phyloP scores from a whole-genome alignment of 2,329 filamentous ascomycete species.

The Cyclaneusma minus region DNA sequence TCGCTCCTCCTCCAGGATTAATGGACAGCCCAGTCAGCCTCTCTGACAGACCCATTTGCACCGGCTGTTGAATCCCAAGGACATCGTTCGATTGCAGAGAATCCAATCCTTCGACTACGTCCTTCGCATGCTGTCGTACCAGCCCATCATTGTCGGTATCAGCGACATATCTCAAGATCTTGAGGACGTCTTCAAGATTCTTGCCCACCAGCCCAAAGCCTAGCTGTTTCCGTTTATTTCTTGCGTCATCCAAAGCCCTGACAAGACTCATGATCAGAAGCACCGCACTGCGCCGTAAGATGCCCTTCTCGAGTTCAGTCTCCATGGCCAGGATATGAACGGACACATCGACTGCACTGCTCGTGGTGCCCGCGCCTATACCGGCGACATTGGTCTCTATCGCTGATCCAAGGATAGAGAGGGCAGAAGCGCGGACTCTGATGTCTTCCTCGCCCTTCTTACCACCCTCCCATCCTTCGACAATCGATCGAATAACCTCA shows the following conservation, averaged over 20 bases:
- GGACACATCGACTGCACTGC: constrained; percentile 44
- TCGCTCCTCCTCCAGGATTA: constrained; percentile 13
- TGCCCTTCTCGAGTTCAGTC: constrained; percentile 37
- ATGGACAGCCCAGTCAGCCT: constrained; percentile 29
- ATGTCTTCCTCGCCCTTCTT: constrained; percentile 53
- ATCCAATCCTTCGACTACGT: constrained; percentile 51
- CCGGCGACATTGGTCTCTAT: constrained; percentile 46
- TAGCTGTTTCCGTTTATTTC: constrained; percentile 27
- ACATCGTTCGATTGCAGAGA: constrained; percentile 40
- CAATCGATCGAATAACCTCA: constrained; percentile 39
- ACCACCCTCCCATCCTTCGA: constrained; percentile 52
- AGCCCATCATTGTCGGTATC: constrained; percentile 52
- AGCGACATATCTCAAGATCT: constrained; percentile 46
- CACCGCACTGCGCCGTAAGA: constrained; percentile 51
- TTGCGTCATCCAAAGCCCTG: constrained; percentile 38
- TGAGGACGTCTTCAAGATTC: constrained; percentile 44
- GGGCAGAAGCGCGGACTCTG: constrained; percentile 50
- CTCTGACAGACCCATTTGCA: constrained; percentile 10
- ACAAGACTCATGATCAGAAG: constrained; percentile 47
- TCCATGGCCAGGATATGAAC: constrained; percentile 49
- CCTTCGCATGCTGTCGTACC: constrained; percentile 48
- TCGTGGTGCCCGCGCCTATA: constrained; percentile 34
- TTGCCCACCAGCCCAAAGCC: constrained; percentile 37
- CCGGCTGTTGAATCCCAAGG: constrained; percentile 19
- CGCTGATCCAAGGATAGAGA: constrained; percentile 45